Evolutionary conservation across 768 basidiomycete genomes (phyloP).

Genomic region (Collybiopsis confluens): DNA sequence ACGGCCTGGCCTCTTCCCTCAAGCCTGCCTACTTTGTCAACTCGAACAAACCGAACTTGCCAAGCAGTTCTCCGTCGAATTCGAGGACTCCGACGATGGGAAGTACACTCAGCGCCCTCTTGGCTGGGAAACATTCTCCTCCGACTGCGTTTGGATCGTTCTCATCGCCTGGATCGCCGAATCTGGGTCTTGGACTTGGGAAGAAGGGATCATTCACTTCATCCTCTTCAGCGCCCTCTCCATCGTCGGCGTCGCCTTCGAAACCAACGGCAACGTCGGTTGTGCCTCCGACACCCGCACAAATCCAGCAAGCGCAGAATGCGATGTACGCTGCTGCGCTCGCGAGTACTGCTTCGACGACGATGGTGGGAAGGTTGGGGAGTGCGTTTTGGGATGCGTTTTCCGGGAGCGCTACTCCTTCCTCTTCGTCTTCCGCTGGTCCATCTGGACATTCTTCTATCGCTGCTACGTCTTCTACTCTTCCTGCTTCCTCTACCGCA

Average conservation of each 20-base stretch:
- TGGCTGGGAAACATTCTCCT: slow-evolving; percentile 37
- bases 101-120: slow-evolving; percentile 27
- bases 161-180: slow-evolving; percentile 42
- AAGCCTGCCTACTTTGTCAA: slow-evolving; percentile 32
- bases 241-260: too few relatives aligned
- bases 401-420: slow-evolving; percentile 38
- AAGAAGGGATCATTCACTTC: slow-evolving; percentile 18
- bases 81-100: slow-evolving; percentile 15
- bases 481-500: not conserved
- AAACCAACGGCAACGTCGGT: too few relatives aligned
- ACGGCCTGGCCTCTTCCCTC: slow-evolving; percentile 12
- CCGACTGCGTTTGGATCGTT: slow-evolving; percentile 11
- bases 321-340: slow-evolving; percentile 49
- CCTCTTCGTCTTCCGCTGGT: slow-evolving; percentile 20
- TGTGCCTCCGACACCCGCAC: slow-evolving; percentile 9
- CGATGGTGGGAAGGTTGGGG: slow-evolving; percentile 65
- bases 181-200: slow-evolving; percentile 21
- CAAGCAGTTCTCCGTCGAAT: slow-evolving; percentile 5
- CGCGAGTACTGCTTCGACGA: slow-evolving; percentile 77
- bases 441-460: slow-evolving; percentile 14
- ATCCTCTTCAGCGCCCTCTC: not conserved
- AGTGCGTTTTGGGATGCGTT: slow-evolving; percentile 89
- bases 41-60: slow-evolving; percentile 19
- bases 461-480: not conserved
- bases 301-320: slow-evolving; percentile 26